phyloP scores from a whole-genome alignment of 1,284 basidiomycete genomes.

The Heterobasidion occidentale region DNA sequence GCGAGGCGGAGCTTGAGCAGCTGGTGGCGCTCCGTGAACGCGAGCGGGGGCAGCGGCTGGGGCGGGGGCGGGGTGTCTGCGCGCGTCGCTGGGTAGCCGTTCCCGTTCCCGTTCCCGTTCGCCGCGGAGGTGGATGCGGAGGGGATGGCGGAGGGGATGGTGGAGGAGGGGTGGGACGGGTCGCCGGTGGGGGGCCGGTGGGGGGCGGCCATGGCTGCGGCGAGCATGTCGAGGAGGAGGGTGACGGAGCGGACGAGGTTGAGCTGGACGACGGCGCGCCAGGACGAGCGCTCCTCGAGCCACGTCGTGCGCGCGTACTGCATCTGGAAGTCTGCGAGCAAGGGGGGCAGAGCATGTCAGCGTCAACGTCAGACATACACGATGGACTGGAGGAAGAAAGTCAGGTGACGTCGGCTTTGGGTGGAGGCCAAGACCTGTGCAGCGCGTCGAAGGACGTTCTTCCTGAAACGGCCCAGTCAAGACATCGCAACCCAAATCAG shows the following conservation, averaged over 20 bases:
- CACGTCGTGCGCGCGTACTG: conserved; percentile 59
- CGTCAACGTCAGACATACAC: too few species aligned
- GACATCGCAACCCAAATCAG: too few species aligned
- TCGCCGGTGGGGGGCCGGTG: background rate
- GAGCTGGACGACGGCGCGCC: conserved; percentile 70
- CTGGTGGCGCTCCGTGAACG: conserved; percentile 55
- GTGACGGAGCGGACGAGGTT: conserved; percentile 67
- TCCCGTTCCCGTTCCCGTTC: background rate
- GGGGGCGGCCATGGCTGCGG: conserved; percentile 38
- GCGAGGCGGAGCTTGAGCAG: conserved; percentile 48
- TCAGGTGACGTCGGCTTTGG: background rate
- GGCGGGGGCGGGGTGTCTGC: background rate
- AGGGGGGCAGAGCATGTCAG: too few species aligned
- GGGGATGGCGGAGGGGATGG: background rate
- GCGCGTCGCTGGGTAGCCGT: background rate
- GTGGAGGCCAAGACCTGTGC: too few species aligned
- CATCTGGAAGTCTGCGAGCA: conserved; percentile 57
- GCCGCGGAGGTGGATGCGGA: conserved; percentile 9
- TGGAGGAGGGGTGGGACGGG: conserved; percentile 4
- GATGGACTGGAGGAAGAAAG: background rate
- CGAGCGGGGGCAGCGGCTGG: conserved; percentile 15
- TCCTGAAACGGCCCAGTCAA: too few species aligned
- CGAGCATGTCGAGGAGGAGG: conserved; percentile 45
- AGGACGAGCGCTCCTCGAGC: conserved; percentile 58
- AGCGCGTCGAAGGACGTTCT: too few species aligned